These are phyloP conservation scores for Kwoniella dendrophila DNA, from an alignment of 768 basidiomycete species.

Conservation along the genomic window DNA sequence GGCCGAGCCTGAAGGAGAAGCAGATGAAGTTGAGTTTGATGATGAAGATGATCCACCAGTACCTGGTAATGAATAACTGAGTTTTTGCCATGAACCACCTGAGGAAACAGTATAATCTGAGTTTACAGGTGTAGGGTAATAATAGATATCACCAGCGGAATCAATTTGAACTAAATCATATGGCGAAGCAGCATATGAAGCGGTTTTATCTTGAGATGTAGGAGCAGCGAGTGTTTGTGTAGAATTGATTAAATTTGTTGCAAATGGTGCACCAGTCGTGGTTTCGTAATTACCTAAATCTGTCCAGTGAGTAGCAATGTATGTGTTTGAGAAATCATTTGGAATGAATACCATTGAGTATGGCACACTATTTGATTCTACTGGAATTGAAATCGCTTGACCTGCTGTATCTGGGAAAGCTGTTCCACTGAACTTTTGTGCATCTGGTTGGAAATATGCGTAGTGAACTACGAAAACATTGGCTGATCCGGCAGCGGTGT, in stretches of 20 bases:
- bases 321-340: conserved; percentile 71
- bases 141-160: conserved; percentile 52
- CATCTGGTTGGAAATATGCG: conserved; percentile 65
- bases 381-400: conserved; percentile 72
- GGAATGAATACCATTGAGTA: conserved; percentile 75
- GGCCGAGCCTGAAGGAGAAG: conserved; percentile 18
- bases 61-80: conserved; percentile 51
- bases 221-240: conserved; percentile 56
- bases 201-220: conserved; percentile 41
- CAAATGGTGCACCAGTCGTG: conserved; percentile 47
- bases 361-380: conserved; percentile 60
- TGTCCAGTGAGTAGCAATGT: conserved; percentile 63
- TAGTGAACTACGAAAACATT: conserved; percentile 88
- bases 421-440: conserved; percentile 65
- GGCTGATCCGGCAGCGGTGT: conserved; percentile 67
- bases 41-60: conserved; percentile 34
- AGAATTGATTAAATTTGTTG: conserved; percentile 53
- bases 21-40: conserved; percentile 11
- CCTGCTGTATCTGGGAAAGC: conserved; percentile 72
- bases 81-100: conserved; percentile 51
- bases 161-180: conserved; percentile 51
- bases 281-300: conserved; percentile 43
- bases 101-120: conserved; percentile 44
- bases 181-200: conserved; percentile 54
- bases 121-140: conserved; percentile 44